A percentile compares a stretch with the other conserved stretches of the same genome.
Evolutionary conservation across 306 rosid genomes (phyloP).

Genomic region (Quercus ilex): DNA sequence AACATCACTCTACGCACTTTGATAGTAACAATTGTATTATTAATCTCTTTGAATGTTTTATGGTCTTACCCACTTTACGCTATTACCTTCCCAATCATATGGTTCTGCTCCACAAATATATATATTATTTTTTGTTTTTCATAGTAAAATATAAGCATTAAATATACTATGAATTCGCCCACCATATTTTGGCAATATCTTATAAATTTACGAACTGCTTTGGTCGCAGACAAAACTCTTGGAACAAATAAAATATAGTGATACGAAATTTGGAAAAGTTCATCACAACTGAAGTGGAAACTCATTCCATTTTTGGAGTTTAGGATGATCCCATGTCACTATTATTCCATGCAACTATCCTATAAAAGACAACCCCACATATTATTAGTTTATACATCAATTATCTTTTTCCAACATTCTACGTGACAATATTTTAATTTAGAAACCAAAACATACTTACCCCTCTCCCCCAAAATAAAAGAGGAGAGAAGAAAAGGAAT

Average conservation of each 20-base stretch:
- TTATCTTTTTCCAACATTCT: conserved; percentile 19
- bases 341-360: conserved; percentile 5
- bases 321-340: conserved; percentile 25
- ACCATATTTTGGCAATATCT: too few species aligned
- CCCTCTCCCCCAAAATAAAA: too few species aligned
- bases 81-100: too few species aligned
- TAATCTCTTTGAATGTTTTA: neutral
- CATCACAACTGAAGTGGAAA: neutral
- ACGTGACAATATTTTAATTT: conserved; percentile 11
- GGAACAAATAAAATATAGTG: conserved; percentile 3
- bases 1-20: neutral
- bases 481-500: too few species aligned
- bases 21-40: neutral
- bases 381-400: conserved; percentile 1
- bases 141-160: too few species aligned
- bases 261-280: conserved; percentile 21
- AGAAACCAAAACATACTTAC: too few species aligned
- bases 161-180: too few species aligned
- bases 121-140: too few species aligned
- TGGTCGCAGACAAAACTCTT: conserved; percentile 7
- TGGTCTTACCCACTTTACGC: neutral
- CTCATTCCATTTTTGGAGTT: conserved; percentile 25
- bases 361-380: neutral
- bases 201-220: neutral
- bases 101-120: too few species aligned